Percentiles rank a stretch among this genome's conserved stretches.
These are phyloP conservation scores for Claviceps sp. DNA, from an alignment of 2,329 filamentous ascomycete species.

Conservation along the genomic window DNA sequence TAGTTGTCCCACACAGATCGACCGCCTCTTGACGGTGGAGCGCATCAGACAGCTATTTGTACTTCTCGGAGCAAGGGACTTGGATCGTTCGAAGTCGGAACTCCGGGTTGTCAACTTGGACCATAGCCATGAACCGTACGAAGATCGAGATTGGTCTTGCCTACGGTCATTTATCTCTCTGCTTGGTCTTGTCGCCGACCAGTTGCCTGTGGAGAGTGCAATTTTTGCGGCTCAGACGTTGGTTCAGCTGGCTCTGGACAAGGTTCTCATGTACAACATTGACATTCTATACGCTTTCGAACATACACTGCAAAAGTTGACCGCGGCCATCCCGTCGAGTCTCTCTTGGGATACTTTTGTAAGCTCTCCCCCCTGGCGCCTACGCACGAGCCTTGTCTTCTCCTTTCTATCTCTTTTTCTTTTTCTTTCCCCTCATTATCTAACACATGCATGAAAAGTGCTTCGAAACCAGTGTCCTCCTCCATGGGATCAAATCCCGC, in stretches of 20 bases:
- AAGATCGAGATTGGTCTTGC: constrained; percentile 31
- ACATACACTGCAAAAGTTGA: constrained; percentile 29
- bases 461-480: constrained; percentile 29
- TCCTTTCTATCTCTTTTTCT: neutral
- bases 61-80: constrained; percentile 36
- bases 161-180: constrained; percentile 31
- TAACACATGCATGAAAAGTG: constrained; percentile 27
- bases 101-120: constrained; percentile 11
- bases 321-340: constrained; percentile 23
- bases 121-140: constrained; percentile 15
- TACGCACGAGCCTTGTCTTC: too few relatives aligned
- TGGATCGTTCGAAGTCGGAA: constrained; percentile 25
- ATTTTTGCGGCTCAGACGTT: constrained; percentile 32
- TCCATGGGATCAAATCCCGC: constrained; percentile 32
- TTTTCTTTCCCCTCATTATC: neutral
- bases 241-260: constrained; percentile 42
- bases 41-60: constrained; percentile 41
- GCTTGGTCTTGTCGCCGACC: constrained; percentile 23
- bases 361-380: constrained; percentile 13
- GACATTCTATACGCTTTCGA: constrained; percentile 28
- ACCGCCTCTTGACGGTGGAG: constrained; percentile 30
- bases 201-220: constrained; percentile 21
- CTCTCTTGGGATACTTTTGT: constrained; percentile 28
- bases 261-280: constrained; percentile 29
- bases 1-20: constrained; percentile 28